Base-by-base conservation (phyloP, 148 eudicot species). In the Vaccinium corymbosum region DNA sequence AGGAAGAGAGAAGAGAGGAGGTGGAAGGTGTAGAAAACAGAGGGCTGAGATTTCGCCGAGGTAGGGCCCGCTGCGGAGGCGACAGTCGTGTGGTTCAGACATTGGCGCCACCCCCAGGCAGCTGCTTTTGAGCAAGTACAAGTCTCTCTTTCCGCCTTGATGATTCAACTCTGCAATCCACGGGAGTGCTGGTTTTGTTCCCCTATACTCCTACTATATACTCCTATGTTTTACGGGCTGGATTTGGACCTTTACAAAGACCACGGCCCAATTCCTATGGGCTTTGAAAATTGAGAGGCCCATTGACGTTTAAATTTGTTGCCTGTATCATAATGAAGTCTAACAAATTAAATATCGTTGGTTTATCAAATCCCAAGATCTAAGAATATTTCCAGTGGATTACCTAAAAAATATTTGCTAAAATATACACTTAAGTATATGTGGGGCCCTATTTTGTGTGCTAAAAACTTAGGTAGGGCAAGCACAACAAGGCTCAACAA, bases 31-130 rank as follows among this genome's bases (percentile, higher is more conserved):
- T 8, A 93, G 87, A 62, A 94, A 94, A 83, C 94, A 93, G n/a
- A 94, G 89, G 10, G 99, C 97, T 3, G 99, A 97, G 64, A 94
- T 91, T 72, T 97, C 99, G 29, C 99, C 99, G 10, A 97, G 84
- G 81, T 97, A 97, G 22, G 91, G 87, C 8, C 94, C 91, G 17
- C 90, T 88, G 32, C 89, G 79, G 49, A 90, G 80, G 16, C 75
- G 61, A 83, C 84, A 84, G 62, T 61, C 83, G 46, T 53, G 22
- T 57, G 61, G 1, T 9, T 56, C 83, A 73, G 51, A 87, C 90
- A 76, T 86, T 12, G 81, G 76, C 80, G 49, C 70, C 38, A 16
- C 8, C 64, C 68, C 25, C 71, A 17, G 15, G 70, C 71, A 14
- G 51, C 79, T 20, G 25, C 52, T 29, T 7, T n/a, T 29, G 53